Conservation (phyloP, 306 rosid species). For the Hippophae rhamnoides region DNA sequence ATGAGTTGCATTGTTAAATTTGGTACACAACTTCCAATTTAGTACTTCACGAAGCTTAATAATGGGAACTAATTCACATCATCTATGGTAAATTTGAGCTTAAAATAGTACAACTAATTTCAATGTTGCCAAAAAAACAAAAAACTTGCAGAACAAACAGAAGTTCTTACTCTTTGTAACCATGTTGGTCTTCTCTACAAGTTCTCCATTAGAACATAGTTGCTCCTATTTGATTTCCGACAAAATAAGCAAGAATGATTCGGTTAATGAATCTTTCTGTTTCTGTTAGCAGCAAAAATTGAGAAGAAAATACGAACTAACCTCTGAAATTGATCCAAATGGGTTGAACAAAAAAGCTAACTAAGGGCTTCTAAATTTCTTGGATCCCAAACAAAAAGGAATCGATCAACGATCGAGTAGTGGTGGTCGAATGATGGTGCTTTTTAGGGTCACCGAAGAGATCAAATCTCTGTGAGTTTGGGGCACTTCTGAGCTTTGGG, state of each 20-base stretch:
- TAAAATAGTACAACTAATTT: constrained; percentile 1
- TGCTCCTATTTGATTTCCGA: constrained; percentile 4
- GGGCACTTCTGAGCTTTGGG: constrained; percentile 6
- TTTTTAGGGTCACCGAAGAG: constrained; percentile 20
- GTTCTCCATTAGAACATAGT: background rate
- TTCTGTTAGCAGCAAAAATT: background rate
- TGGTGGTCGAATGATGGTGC: background rate
- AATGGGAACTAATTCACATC: constrained; percentile 10
- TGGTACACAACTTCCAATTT: background rate
- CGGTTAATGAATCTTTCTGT: constrained; percentile 2
- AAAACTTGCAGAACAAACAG: background rate
- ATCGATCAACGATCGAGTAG: constrained; percentile 9
- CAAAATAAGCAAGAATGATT: background rate
- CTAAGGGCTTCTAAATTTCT: constrained; percentile 5
- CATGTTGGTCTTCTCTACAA: background rate
- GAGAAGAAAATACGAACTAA: background rate
- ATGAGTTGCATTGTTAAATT: background rate
- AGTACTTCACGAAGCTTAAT: background rate
- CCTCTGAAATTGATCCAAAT: constrained; percentile 6
- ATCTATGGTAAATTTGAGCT: background rate
- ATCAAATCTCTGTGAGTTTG: constrained; percentile 6
- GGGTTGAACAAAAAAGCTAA: background rate
- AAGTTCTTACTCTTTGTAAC: constrained; percentile 1
- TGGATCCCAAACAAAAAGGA: constrained; percentile 15
- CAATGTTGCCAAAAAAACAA: background rate